Conservation (phyloP, 2,329 filamentous ascomycete species). For the Trichoderma gracile region DNA sequence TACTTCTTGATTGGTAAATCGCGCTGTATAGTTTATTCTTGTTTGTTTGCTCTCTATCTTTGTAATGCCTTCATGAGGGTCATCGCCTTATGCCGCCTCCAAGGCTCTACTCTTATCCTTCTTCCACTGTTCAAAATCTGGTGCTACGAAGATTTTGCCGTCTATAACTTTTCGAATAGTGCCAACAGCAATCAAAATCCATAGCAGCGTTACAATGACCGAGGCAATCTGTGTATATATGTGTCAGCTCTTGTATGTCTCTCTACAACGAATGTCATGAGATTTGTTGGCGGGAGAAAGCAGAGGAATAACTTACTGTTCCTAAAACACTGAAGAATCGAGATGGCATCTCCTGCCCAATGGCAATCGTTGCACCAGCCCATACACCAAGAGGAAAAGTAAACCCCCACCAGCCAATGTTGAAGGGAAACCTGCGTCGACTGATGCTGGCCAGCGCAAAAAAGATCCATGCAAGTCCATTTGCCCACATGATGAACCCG, state of each 20-base stretch:
- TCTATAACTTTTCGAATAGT: conserved; percentile 1
- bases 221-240: background rate
- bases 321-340: conserved; percentile 10
- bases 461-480: conserved; percentile 10
- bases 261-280: too few species aligned
- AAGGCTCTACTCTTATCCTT: background rate
- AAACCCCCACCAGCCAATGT: conserved; percentile 15
- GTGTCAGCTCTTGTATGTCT: background rate
- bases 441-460: conserved; percentile 9
- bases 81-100: background rate
- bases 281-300: too few species aligned
- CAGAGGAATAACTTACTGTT: background rate
- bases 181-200: background rate
- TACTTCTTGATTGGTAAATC: too few species aligned
- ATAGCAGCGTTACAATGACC: background rate
- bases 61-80: too few species aligned
- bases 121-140: background rate
- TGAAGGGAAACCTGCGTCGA: conserved; percentile 5
- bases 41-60: too few species aligned
- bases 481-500: conserved; percentile 16
- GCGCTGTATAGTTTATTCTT: background rate
- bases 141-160: background rate
- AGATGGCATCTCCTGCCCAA: conserved; percentile 12
- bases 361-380: conserved; percentile 9
- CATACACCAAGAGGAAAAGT: conserved; percentile 4